phyloP scores from a whole-genome alignment of 257 asterid genomes.

The Echites panduratus region DNA sequence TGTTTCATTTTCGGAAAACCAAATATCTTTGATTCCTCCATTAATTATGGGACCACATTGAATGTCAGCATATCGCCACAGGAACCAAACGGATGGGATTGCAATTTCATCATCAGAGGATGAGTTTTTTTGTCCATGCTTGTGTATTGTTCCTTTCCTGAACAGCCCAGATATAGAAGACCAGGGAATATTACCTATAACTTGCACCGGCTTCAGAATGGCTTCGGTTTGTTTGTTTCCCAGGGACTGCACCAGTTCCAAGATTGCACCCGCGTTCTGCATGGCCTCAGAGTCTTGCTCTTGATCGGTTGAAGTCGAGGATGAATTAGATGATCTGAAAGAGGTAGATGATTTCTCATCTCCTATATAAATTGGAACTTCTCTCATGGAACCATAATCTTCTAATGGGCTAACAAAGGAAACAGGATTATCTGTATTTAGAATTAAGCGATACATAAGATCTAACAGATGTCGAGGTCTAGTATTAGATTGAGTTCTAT shows the following conservation, averaged over 20 bases:
- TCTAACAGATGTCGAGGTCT: constrained; percentile 30
- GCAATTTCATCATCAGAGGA: not conserved
- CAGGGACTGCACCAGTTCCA: constrained; percentile 16
- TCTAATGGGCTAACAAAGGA: not conserved
- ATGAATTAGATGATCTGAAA: not conserved
- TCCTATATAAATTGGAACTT: not conserved
- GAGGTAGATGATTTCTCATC: not conserved
- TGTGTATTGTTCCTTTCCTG: not conserved
- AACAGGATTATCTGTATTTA: constrained; percentile 7
- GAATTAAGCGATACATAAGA: constrained; percentile 28
- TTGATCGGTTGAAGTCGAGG: not conserved
- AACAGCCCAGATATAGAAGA: not conserved
- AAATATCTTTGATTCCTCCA: not conserved
- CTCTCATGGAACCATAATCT: not conserved
- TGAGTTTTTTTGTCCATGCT: not conserved
- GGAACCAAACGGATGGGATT: not conserved
- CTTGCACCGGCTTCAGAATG: constrained; percentile 13
- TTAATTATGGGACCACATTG: not conserved
- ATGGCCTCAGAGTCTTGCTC: constrained; percentile 6
- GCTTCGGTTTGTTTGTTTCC: constrained; percentile 14
- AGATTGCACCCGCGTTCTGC: constrained; percentile 10
- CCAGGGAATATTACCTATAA: constrained; percentile 6
- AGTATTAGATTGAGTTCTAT: not conserved
- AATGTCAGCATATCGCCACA: not conserved
- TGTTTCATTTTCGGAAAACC: not conserved